Evolutionary conservation across 306 rosid genomes (phyloP).

Genomic region (Oxytropis ochrocephala): DNA sequence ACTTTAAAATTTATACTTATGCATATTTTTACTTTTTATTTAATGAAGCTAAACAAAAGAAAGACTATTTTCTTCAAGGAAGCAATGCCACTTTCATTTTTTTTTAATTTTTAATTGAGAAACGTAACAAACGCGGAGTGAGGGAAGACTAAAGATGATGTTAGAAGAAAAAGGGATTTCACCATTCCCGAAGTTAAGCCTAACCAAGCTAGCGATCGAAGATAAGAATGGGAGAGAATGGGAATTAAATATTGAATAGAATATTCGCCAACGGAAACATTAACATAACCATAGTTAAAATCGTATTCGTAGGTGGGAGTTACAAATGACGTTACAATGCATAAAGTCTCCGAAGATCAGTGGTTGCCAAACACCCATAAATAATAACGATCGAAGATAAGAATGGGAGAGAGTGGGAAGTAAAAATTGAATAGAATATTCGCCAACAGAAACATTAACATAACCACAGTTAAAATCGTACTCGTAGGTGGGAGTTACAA

Average conservation of each 20-base stretch:
- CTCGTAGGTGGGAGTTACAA: too few relatives aligned
- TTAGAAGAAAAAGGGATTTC: not conserved
- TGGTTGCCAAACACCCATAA: not conserved
- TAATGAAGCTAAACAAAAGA: not conserved
- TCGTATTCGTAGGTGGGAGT: not conserved
- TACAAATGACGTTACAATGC: too few relatives aligned
- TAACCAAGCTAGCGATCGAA: too few relatives aligned
- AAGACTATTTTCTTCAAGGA: too few relatives aligned
- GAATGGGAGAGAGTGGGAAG: too few relatives aligned
- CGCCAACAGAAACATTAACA: too few relatives aligned
- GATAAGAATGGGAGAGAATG: too few relatives aligned
- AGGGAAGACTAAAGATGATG: not conserved
- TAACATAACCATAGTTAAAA: not conserved
- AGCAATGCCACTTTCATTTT: not conserved
- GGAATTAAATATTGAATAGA: too few relatives aligned
- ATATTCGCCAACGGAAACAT: too few relatives aligned
- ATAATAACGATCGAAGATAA: too few relatives aligned
- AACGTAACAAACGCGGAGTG: not conserved
- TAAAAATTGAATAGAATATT: too few relatives aligned
- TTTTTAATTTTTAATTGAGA: too few relatives aligned
- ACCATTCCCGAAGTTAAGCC: not conserved
- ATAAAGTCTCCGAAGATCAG: not conserved
- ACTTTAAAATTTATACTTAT: not conserved
- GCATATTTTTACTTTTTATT: not conserved
- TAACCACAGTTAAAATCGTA: not conserved